Conservation (phyloP, 768 basidiomycete species). For the Mycena amicta region DNA sequence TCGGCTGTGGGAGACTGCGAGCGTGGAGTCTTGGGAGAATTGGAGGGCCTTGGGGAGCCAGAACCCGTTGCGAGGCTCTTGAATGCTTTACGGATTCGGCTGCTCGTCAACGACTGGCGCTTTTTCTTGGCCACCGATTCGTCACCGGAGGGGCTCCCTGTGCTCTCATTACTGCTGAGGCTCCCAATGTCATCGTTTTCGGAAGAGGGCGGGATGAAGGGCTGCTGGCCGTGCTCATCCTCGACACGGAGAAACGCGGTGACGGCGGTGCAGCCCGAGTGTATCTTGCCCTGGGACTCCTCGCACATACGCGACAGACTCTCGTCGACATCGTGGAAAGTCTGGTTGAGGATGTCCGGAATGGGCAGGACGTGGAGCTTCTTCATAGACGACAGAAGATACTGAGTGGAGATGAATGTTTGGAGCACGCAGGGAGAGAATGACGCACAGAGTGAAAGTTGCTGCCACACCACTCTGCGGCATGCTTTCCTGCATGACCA, state of each 20-base stretch:
- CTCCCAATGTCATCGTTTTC: conserved; percentile 31
- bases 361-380: conserved; percentile 59
- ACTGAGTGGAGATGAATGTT: conserved; percentile 29
- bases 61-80: conserved; percentile 50
- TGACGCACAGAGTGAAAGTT: conserved; percentile 87
- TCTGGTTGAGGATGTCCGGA: conserved; percentile 88
- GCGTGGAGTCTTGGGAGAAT: conserved; percentile 36
- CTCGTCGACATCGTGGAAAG: conserved; percentile 91
- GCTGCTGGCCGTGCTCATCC: conserved; percentile 72
- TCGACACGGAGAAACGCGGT: conserved; percentile 94
- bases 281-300: conserved; percentile 87
- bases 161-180: conserved; percentile 48
- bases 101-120: conserved; percentile 46
- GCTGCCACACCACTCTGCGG: conserved; percentile 97
- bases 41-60: conserved; percentile 24
- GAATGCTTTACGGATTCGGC: conserved; percentile 58
- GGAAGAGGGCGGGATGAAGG: conserved; percentile 51
- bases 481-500: conserved; percentile 97
- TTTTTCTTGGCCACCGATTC: conserved; percentile 43
- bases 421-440: background rate
- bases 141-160: conserved; percentile 37
- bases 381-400: conserved; percentile 70
- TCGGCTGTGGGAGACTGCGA: conserved; percentile 39
- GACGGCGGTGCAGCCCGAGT: conserved; percentile 96
- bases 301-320: conserved; percentile 83